Conservation (phyloP, 1,139 yeast species). For the Suhomyces ambrosiae region DNA sequence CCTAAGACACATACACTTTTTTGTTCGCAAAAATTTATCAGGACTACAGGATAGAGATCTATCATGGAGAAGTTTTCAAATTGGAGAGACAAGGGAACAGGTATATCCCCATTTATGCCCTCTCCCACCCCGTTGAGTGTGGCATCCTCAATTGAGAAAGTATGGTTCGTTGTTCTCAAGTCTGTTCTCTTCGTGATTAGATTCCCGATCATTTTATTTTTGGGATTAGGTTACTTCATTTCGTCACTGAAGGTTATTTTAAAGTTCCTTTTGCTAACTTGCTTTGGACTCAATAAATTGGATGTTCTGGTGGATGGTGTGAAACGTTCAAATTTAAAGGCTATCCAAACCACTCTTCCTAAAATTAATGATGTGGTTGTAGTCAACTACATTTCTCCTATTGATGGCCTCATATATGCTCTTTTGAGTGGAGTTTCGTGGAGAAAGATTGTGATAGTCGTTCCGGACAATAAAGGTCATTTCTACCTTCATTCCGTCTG, state of each 20-base stretch:
- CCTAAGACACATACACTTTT: too few relatives aligned
- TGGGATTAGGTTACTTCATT: slow-evolving; percentile 8
- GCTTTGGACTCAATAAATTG: slow-evolving; percentile 32
- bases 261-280: slow-evolving; percentile 11
- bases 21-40: slow-evolving; percentile 4
- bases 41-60: too few relatives aligned
- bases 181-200: slow-evolving; percentile 27
- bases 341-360: slow-evolving; percentile 42
- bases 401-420: slow-evolving; percentile 49
- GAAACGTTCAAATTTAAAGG: slow-evolving; percentile 41
- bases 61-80: slow-evolving; percentile 72
- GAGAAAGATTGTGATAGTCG: slow-evolving; percentile 40
- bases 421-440: slow-evolving; percentile 29
- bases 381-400: slow-evolving; percentile 57
- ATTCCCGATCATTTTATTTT: slow-evolving; percentile 23
- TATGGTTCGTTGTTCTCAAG: slow-evolving; percentile 14
- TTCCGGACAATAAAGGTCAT: slow-evolving; percentile 46
- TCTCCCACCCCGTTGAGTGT: slow-evolving; percentile 16
- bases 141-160: slow-evolving; percentile 8
- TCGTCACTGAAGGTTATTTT: slow-evolving; percentile 14
- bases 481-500: slow-evolving; percentile 37
- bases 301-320: slow-evolving; percentile 55
- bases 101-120: slow-evolving; percentile 79
- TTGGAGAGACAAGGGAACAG: slow-evolving; percentile 80
- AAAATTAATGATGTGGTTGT: slow-evolving; percentile 45